Base-by-base conservation (phyloP, 179 eudicot species). In the Amaranthus tricolor region DNA sequence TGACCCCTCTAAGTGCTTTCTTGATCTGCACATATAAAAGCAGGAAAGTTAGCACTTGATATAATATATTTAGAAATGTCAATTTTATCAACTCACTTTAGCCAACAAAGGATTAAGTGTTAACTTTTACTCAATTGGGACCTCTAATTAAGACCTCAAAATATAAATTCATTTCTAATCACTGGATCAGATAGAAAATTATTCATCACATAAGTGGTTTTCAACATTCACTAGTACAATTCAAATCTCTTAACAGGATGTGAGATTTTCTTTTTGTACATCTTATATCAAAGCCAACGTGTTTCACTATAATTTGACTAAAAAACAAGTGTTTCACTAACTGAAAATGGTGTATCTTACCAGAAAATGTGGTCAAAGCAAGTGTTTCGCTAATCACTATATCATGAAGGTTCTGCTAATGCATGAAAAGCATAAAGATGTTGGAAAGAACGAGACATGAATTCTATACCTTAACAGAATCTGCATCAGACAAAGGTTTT, bases 1-100 rank as follows among this genome's bases (percentile, higher is more conserved):
- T 92, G 66, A 92, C 72, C 24, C 97, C 93, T 82, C 97, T 82
- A 76, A 92, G 90, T 8, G 97, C 88, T 78, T 90, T 92, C 84
- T 92, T 92, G 69, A 92, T 88, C 97, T 92, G 86, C 61, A 74
- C 57, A 68, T 19, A 62, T 53, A 60, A 53, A 56, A 47, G 76
- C 62, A 84, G 13, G 40, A 79, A 51, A n/a, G 50, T 68, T 31
- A 47, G 17, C 68, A 21, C 47, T 61, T 17, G 8, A 61, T 62
- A 66, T 52, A 54, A n/a, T 54, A n/a, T 40, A 70, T 20, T 10
- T 8, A 11, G 21, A 7, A 15, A 14, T 31, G 9, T 9, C 45
- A 62, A 55, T 47, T 9, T 47, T 0, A 77, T 55, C 71, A 21
- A 7, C 43, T 58, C 8, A 61, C 53, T 53, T 77, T 52, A 20